Conservation (phyloP, 257 asterid genomes). For the Nicotiana attenuata region DNA sequence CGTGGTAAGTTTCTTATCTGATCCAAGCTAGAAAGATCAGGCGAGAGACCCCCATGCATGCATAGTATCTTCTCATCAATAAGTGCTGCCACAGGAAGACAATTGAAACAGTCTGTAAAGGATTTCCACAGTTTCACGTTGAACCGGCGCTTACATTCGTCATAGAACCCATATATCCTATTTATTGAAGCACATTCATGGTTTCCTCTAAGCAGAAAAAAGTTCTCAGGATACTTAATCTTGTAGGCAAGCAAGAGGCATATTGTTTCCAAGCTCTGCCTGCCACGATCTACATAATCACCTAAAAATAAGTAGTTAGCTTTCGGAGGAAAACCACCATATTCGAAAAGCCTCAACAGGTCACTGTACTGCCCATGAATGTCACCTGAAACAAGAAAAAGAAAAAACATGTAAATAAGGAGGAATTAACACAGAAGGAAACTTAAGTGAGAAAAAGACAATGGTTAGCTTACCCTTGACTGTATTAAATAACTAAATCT, state of each 20-base stretch:
- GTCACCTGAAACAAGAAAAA: conserved; percentile 27
- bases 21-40: conserved; percentile 32
- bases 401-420: neutral
- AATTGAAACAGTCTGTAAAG: conserved; percentile 36
- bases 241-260: conserved; percentile 36
- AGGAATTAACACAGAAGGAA: neutral
- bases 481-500: neutral
- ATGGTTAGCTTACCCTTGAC: neutral
- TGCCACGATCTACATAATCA: conserved; percentile 41
- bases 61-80: conserved; percentile 35
- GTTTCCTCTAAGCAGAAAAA: conserved; percentile 36
- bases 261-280: conserved; percentile 38
- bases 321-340: conserved; percentile 38
- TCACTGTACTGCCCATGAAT: conserved; percentile 41
- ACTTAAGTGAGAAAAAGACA: neutral
- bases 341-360: conserved; percentile 34
- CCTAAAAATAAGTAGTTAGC: conserved; percentile 36
- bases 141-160: conserved; percentile 37
- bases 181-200: conserved; percentile 39
- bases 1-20: conserved; percentile 37
- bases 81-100: conserved; percentile 41
- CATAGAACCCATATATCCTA: conserved; percentile 36
- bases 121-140: conserved; percentile 35
- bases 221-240: conserved; percentile 33
- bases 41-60: conserved; percentile 44